phyloP scores from a whole-genome alignment of 2,329 filamentous ascomycete genomes.

The Aspergillus melleus region DNA sequence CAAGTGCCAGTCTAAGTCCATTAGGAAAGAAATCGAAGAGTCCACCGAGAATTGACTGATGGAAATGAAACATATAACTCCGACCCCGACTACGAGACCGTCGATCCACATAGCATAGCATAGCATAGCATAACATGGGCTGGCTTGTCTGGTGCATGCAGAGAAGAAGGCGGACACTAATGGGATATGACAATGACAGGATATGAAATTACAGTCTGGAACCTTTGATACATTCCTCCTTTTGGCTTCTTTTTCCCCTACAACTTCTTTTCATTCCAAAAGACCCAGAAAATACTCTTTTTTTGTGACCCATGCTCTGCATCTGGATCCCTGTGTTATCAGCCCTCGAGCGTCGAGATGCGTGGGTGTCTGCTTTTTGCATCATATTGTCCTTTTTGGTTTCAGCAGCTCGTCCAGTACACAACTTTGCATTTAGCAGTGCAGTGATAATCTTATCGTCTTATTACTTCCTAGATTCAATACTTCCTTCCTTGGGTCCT shows the following conservation, averaged over 20 bases:
- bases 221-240: background rate
- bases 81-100: background rate
- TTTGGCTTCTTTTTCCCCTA: no score
- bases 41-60: slow-evolving; percentile 25
- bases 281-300: background rate
- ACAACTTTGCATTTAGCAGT: background rate
- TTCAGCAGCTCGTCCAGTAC: background rate
- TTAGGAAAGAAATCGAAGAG: slow-evolving; percentile 24
- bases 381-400: background rate
- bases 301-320: background rate
- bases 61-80: background rate
- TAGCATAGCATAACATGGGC: background rate
- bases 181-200: background rate
- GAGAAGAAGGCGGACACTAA: background rate
- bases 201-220: background rate
- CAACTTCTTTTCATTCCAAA: background rate
- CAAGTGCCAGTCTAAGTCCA: slow-evolving; percentile 24
- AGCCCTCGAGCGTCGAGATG: no score
- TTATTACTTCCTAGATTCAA: background rate
- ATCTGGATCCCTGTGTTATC: background rate
- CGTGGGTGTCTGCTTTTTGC: background rate
- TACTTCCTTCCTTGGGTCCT: background rate
- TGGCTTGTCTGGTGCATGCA: background rate
- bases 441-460: background rate
- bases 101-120: background rate